Conservation (phyloP, 495 filamentous ascomycete genomes). For the Darksidea phi region DNA sequence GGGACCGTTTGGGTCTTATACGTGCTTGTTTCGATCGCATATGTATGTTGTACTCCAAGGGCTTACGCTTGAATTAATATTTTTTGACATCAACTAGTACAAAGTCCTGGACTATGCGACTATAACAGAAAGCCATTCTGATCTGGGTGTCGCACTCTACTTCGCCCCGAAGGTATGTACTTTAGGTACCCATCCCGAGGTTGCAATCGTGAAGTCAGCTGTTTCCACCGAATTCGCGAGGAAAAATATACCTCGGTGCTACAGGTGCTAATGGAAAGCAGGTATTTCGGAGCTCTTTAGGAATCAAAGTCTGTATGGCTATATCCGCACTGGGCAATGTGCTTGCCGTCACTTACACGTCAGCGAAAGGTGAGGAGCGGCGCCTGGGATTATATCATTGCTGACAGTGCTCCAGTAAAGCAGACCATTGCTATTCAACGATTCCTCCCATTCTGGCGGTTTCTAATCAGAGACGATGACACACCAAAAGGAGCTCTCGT, state of each 20-base stretch:
- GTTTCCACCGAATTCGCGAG: too few species aligned
- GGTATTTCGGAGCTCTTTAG: background rate
- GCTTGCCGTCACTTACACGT: conserved; percentile 1
- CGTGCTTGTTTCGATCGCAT: conserved; percentile 6
- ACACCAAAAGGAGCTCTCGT: conserved; percentile 17
- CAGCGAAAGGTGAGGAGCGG: background rate
- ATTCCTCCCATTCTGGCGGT: conserved; percentile 4
- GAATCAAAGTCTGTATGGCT: conserved; percentile 12
- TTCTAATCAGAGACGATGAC: background rate
- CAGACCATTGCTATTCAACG: conserved; percentile 9
- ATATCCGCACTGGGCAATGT: conserved; percentile 10
- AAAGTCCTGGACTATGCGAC: conserved; percentile 4
- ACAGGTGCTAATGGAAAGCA: background rate
- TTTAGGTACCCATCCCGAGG: too few species aligned
- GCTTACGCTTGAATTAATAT: background rate
- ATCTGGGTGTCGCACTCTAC: conserved; percentile 16
- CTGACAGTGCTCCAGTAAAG: background rate
- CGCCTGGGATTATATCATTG: background rate
- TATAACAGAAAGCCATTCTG: conserved; percentile 5
- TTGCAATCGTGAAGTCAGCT: background rate
- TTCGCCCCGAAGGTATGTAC: conserved; percentile 11
- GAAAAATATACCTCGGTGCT: too few species aligned
- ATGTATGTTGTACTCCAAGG: conserved; percentile 1
- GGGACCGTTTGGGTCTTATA: conserved; percentile 14
- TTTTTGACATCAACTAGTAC: background rate